These are phyloP conservation scores for Dendrocalamus sinicus DNA, from an alignment of 176 grass and related monocot species.

Conservation along the genomic window DNA sequence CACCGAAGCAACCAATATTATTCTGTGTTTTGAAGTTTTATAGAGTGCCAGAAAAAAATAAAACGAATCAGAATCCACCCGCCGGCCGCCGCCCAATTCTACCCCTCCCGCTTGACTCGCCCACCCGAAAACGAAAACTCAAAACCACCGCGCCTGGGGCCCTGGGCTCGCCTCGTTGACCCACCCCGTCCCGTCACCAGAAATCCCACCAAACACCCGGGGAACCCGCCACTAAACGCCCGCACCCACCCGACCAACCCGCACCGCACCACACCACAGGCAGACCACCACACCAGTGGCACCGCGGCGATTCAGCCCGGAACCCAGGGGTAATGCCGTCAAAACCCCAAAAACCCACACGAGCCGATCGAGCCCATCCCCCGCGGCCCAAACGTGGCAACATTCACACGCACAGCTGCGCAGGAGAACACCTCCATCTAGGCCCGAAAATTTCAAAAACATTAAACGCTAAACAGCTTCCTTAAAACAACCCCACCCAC, in stretches of 20 bases:
- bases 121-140: too few species aligned
- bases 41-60: neutral
- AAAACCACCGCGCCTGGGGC: too few species aligned
- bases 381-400: constrained; percentile 11
- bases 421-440: constrained; percentile 8
- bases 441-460: constrained; percentile 45
- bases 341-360: neutral
- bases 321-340: neutral
- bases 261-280: neutral
- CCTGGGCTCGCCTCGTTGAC: constrained; percentile 39
- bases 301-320: neutral
- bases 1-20: neutral
- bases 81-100: too few species aligned
- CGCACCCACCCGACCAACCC: constrained; percentile 35
- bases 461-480: constrained; percentile 38
- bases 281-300: neutral
- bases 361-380: neutral
- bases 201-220: constrained; percentile 24
- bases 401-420: neutral
- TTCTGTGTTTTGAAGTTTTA: neutral
- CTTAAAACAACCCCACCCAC: constrained; percentile 31
- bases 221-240: constrained; percentile 23
- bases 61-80: neutral
- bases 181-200: neutral
- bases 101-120: too few species aligned